Evolutionary conservation across 2,329 filamentous ascomycete genomes (phyloP), one percentile per base, ranked within the genome.

Genomic region (Botrytis cinerea): DNA sequence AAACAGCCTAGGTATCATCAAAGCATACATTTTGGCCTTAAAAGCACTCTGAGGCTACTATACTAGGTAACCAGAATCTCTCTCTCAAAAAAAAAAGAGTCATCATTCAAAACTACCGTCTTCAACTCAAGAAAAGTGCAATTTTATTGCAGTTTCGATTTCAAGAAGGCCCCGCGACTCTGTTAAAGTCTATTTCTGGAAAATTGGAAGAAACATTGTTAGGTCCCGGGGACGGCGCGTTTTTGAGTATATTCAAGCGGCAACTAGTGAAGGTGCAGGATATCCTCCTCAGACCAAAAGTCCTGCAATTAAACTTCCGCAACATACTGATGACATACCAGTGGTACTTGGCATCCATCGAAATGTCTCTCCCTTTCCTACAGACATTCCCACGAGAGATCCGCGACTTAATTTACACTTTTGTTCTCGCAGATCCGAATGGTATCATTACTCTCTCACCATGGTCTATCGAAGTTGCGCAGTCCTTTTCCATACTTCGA

Each of bases 331-430:
- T 48, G 10, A 8, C 48, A 68, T 68, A 68, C 16, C 43, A 45
- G n/a, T 51, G 20, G 28, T 22, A n/a, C 38, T 25, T 12, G 22
- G 18, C 4, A 32, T 70, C 32, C 32, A 40, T 38, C 28, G 43
- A 67, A 4, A 78, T 79, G 77, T 40, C 75, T 63, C 64, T 62
- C 38, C 54, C 72, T 4, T 79, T 80, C 64, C 76, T 80, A 14
- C 69, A 73, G 46, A 73, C 72, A 43, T 75, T 80, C 45, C 79
- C 79, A 25, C 73, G 79, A 71, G 79, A 80, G 61, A 78, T 80
- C 35, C 75, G 79, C 35, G 79, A 80, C 64, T 76, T 76, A n/a
- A 79, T 80, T 25, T 80, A 80, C 61, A 77, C 75, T 38, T 78
- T 75, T 40, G 73, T 78, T 46, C 75, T 80, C 51, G 75, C 76